Evolutionary conservation across 148 eudicot species (phyloP), one percentile per base, ranked within the genome.

Genomic region (Vaccinium darrowii): DNA sequence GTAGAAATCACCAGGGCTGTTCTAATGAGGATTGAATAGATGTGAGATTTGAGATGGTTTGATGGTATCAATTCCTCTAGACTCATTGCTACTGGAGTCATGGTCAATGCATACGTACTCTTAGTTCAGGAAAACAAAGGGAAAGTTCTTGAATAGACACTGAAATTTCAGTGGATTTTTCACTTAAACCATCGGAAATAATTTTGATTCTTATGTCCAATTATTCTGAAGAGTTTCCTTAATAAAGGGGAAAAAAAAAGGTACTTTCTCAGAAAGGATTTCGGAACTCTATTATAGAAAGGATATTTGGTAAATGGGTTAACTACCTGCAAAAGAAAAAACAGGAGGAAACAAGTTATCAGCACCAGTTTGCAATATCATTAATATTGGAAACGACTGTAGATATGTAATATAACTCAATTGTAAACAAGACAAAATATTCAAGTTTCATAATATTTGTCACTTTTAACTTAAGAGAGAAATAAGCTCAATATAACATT

Each of bases 301-400:
- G 98, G 98, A 96, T 96, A 96, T 95, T 97, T 97, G 78, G 99
- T 95, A 87, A 97, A 95, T 87, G 99, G 99, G 91, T 94, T 97
- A 54, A 97, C 97, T 50, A 96, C 98, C 99, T 96, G 98, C 94
- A 92, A 84, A 75, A 89, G 54, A 36, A 23, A 18, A 77, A 78
- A 25, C 21, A 39, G 56, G 19, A 25, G 16, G 16, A 54, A 50
- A 85, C 8, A 43, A 73, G 6, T 79, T 30, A 79, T 16, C 67
- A 69, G 21, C 14, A 79, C 11, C 13, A 13, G 79, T 25, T 52
- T 23, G 49, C 57, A 80, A 63, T 23, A 36, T 36, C 39, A 63
- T n/a, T 63, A 23, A 8, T 7, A 0, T 65, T 23, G 30, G 30
- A 8, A 63, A 23, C 30, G 4, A 62, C 67, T 62, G 8, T 21